Evolutionary conservation across 805 yeast species (phyloP).

Genomic region (Cyberlindnera americana): DNA sequence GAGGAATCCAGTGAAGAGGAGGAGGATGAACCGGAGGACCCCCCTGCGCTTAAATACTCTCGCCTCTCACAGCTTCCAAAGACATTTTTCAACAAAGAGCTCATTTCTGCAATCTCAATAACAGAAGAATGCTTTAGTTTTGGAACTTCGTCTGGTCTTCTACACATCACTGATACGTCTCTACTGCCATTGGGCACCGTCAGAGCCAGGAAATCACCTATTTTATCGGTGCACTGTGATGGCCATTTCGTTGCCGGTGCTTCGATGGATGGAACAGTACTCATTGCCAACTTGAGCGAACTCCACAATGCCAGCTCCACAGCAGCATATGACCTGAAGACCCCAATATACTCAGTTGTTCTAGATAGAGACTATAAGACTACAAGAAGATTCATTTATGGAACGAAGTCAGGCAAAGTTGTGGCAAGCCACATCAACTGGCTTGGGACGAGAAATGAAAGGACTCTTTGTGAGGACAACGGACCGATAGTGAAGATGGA

Average conservation of each 20-base stretch:
- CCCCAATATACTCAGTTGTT: slow-evolving; percentile 87
- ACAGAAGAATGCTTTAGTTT: slow-evolving; percentile 62
- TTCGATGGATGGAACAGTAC: slow-evolving; percentile 91
- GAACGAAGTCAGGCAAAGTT: slow-evolving; percentile 88
- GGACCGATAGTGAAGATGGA: slow-evolving; percentile 72
- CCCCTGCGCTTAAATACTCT: slow-evolving; percentile 73
- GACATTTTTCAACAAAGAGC: slow-evolving; percentile 68
- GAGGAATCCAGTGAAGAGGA: slow-evolving; percentile 5
- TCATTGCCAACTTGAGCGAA: slow-evolving; percentile 59
- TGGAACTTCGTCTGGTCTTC: slow-evolving; percentile 86
- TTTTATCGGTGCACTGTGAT: slow-evolving; percentile 63
- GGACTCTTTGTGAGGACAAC: slow-evolving; percentile 45
- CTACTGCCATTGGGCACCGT: slow-evolving; percentile 64
- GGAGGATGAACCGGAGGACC: slow-evolving; percentile 45
- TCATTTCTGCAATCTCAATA: slow-evolving; percentile 67
- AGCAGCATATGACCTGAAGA: slow-evolving; percentile 69
- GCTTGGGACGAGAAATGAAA: slow-evolving; percentile 80
- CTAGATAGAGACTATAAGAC: slow-evolving; percentile 65
- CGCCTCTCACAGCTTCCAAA: slow-evolving; percentile 66
- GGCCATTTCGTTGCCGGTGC: slow-evolving; percentile 79
- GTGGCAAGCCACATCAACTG: slow-evolving; percentile 74
- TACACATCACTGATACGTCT: slow-evolving; percentile 63
- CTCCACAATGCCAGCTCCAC: slow-evolving; percentile 18
- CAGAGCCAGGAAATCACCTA: slow-evolving; percentile 82
- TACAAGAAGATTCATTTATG: slow-evolving; percentile 69